These are phyloP conservation scores for Oryza meridionalis DNA, from an alignment of 176 grass and related monocot genomes.

Conservation along the genomic window DNA sequence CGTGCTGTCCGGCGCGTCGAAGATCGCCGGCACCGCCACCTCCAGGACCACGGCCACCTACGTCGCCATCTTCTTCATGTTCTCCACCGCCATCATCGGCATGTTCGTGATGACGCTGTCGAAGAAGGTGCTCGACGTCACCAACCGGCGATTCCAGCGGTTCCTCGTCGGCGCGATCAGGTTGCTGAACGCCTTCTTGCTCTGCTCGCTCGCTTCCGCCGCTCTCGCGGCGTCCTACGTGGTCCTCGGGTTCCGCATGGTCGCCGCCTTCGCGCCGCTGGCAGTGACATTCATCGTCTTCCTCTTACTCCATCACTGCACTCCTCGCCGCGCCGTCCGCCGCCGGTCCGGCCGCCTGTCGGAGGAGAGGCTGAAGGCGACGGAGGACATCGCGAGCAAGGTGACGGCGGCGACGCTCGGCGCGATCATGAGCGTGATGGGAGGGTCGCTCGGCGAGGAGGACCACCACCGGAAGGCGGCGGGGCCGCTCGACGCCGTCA, in stretches of 20 bases:
- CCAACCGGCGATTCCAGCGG: not conserved
- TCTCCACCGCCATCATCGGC: conserved; percentile 9
- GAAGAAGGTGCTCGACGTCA: not conserved
- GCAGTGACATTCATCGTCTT: not conserved
- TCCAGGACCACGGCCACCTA: not conserved
- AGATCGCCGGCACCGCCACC: not conserved
- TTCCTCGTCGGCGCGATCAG: not conserved
- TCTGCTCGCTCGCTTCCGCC: not conserved
- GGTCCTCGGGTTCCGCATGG: not conserved
- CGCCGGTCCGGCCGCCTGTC: too few species aligned
- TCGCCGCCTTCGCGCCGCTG: conserved; percentile 16
- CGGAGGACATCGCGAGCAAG: conserved; percentile 20
- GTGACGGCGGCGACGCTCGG: not conserved
- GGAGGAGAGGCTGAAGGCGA: not conserved
- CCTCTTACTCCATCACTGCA: not conserved
- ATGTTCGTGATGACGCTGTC: conserved; percentile 1
- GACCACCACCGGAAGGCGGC: not conserved
- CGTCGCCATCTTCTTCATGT: conserved; percentile 20
- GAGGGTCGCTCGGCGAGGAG: not conserved
- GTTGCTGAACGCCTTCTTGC: conserved; percentile 22
- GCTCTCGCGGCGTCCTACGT: not conserved
- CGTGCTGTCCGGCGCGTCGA: not conserved
- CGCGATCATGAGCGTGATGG: conserved; percentile 9
- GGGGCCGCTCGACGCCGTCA: not conserved
- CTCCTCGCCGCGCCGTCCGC: not conserved